Conservation (phyloP, 2,329 filamentous ascomycete species). For the Coniochaeta prunicola region DNA sequence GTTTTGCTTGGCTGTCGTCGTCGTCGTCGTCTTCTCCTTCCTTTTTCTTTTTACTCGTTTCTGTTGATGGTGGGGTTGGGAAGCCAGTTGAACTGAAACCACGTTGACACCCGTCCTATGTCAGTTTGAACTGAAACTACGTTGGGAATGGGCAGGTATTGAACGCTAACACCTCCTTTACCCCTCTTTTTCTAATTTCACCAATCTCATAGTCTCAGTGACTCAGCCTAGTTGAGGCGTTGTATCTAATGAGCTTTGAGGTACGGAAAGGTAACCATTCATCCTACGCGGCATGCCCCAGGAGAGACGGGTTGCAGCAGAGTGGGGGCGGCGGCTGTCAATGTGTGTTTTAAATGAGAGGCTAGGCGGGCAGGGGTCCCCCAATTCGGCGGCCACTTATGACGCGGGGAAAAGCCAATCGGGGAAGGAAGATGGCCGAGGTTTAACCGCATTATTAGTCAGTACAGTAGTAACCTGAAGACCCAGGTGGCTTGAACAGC, state of each 20-base stretch:
- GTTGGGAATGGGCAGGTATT: no score
- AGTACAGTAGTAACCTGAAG: no score
- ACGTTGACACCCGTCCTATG: no score
- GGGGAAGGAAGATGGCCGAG: background rate
- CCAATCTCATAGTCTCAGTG: background rate
- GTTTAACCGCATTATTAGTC: conserved; percentile 21
- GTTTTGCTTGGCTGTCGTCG: background rate
- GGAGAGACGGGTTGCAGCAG: no score
- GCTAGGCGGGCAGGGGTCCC: no score
- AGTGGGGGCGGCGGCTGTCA: no score
- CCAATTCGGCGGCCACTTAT: no score
- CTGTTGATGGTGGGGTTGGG: background rate
- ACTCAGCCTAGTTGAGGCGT: background rate
- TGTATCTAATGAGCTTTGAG: background rate
- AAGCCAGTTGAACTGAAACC: no score
- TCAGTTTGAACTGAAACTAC: no score
- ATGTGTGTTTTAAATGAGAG: no score
- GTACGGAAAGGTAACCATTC: background rate
- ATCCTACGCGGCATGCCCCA: background rate
- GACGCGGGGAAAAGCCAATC: background rate
- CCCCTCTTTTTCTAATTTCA: background rate
- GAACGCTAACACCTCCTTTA: background rate
- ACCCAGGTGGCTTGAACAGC: no score
- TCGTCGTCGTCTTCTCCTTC: background rate
- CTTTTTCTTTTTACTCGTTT: background rate